A percentile compares a stretch with the other conserved stretches of the same genome.
Conservation (phyloP, 176 grass and related monocot species). For the Cenchrus purpureus region DNA sequence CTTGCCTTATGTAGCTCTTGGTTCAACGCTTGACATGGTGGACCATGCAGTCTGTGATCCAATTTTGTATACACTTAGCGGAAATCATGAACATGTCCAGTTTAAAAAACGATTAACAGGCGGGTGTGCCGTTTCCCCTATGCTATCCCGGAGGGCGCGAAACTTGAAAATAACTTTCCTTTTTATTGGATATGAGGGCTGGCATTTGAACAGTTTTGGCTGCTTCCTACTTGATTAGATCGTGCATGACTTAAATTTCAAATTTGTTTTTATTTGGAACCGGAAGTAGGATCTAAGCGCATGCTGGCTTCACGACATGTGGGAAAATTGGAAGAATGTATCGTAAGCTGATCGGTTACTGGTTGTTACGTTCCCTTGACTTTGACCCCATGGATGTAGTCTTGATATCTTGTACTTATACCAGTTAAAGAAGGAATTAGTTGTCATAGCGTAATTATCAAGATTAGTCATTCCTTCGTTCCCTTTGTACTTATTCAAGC, state of each 20-base stretch:
- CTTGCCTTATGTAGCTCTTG: neutral
- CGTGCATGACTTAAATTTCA: neutral
- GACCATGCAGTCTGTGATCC: neutral
- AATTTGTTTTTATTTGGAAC: slow-evolving; percentile 12
- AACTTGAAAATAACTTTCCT: neutral
- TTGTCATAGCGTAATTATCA: neutral
- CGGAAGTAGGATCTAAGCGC: neutral
- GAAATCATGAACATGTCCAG: neutral
- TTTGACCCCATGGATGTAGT: neutral
- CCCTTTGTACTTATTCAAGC: slow-evolving; percentile 1
- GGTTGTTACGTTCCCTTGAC: neutral
- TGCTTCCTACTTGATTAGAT: neutral
- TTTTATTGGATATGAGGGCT: neutral
- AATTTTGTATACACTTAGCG: neutral
- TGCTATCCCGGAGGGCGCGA: neutral
- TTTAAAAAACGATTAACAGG: neutral
- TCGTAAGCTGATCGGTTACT: neutral
- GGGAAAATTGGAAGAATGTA: slow-evolving; percentile 13
- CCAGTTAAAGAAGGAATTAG: slow-evolving; percentile 25
- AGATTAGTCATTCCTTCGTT: neutral
- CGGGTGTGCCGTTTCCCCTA: neutral
- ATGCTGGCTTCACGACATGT: neutral
- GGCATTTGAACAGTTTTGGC: neutral
- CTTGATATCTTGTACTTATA: neutral
- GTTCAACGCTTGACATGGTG: neutral